Base-by-base conservation (phyloP, 225 moss, liverwort and hornwort genomes). In the Lunularia cruciata region DNA sequence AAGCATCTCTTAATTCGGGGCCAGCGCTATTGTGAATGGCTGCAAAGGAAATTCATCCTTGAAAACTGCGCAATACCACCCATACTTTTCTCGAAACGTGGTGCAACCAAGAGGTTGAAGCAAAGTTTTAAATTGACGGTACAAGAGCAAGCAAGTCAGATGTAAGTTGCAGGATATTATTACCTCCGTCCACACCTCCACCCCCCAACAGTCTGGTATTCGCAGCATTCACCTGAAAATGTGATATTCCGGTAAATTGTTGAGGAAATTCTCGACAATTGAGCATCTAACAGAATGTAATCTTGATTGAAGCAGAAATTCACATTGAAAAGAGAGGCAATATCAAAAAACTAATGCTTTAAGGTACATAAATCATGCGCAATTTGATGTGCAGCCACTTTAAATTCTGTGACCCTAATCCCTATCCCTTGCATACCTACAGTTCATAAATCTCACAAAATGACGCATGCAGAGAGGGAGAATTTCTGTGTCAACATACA, bases 161-260 rank as follows among this genome's bases (percentile, higher is more conserved):
- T n/a, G n/a, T n/a, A n/a, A n/a, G n/a, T n/a, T n/a, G n/a, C n/a
- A n/a, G n/a, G n/a, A n/a, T n/a, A n/a, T n/a, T n/a, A n/a, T n/a
- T 46, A 84, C 84, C 84, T 73, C 90, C 92, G 73, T 95, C 95
- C 26, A 95, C 95, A 38, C 95, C 95, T 78, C 79, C 87, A 22
- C 95, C 90, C 39, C 95, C 95, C 25, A 90, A 84, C 92, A 95
- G 84, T 60, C 37, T 51, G 58, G 76, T 47, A 47, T 95, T 95
- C 22, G 92, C 92, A 30, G 95, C 89, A 60, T 95, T 95, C n/a
- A 83, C 80, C 84, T 84, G 74, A 47, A 18, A 35, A 31, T 42
- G 23, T 39, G 19, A 26, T 20, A 43, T 10, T 43, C 43, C 43
- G 43, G 11, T 55, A 23, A 1, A 9, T n/a, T n/a, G 27, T 14